These are phyloP conservation scores for Eimeria maxima DNA, from an alignment of 169 alveolate genomes.

Conservation along the genomic window DNA sequence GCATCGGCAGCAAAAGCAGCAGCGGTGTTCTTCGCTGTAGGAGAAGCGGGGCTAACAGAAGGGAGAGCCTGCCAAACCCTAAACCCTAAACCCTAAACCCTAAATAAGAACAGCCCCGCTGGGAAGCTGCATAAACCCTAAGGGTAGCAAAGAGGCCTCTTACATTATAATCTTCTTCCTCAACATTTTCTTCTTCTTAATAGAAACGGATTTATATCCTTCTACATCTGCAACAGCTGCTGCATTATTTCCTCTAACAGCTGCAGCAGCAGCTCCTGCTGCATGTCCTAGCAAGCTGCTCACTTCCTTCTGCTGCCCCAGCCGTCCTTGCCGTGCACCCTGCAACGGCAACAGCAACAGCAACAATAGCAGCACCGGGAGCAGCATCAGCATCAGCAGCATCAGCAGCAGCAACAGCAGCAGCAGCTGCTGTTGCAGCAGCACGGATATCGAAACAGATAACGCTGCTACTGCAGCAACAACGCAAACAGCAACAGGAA, in stretches of 20 bases:
- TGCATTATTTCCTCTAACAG: background rate
- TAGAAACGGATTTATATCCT: background rate
- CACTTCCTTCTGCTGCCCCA: background rate
- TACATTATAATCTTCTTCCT: too few relatives aligned
- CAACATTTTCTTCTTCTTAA: background rate
- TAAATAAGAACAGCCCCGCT: too few relatives aligned
- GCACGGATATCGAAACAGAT: background rate
- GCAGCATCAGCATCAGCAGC: background rate
- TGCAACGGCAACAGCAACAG: background rate
- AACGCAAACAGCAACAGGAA: background rate
- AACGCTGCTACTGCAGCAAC: conserved; percentile 30
- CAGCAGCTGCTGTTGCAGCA: background rate
- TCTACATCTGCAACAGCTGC: background rate
- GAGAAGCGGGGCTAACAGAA: background rate
- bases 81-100: too few relatives aligned
- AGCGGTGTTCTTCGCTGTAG: background rate
- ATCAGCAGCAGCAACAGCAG: conserved; percentile 1
- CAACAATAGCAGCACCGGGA: background rate
- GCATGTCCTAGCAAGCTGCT: background rate
- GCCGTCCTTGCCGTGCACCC: background rate
- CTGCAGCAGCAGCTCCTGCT: conserved; percentile 34
- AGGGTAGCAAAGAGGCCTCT: too few relatives aligned
- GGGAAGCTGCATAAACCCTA: too few relatives aligned
- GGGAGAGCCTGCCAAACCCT: background rate
- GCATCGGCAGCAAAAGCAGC: conserved; percentile 26